Conservation (phyloP, 2,329 filamentous ascomycete genomes). For the Alternaria viburni region DNA sequence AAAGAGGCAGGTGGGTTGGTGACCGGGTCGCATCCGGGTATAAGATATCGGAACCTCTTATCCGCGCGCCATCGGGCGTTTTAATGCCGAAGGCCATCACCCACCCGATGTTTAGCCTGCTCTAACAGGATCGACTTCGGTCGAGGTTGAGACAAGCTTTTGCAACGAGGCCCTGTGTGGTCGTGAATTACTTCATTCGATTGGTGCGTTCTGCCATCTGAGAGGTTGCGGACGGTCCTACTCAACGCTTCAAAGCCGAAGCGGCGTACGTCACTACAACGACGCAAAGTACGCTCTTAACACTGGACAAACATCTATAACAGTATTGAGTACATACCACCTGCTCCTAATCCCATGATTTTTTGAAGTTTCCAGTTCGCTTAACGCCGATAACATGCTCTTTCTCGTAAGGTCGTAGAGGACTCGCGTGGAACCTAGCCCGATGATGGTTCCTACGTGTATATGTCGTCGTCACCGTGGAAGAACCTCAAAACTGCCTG, state of each 20-base stretch:
- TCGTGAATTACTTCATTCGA: background rate
- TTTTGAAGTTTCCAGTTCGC: background rate
- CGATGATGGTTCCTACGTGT: conserved; percentile 7
- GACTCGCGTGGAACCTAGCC: background rate
- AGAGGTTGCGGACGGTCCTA: background rate
- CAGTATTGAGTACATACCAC: background rate
- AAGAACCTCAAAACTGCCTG: conserved; percentile 42
- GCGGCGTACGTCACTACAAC: background rate
- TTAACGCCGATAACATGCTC: background rate
- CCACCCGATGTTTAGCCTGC: background rate
- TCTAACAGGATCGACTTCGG: background rate
- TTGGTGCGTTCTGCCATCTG: background rate
- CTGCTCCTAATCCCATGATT: background rate
- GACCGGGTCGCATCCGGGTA: background rate
- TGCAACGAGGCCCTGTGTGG: background rate
- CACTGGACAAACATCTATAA: background rate
- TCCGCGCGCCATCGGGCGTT: background rate
- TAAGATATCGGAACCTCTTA: conserved; percentile 1
- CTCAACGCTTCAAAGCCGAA: background rate
- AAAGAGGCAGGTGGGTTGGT: background rate
- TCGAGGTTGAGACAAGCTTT: background rate
- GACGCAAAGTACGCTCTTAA: background rate
- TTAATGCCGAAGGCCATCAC: background rate
- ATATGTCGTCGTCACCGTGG: conserved; percentile 40
- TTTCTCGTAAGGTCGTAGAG: background rate